Evolutionary conservation across 768 basidiomycete species (phyloP), one percentile per base, ranked within the genome.

Genomic region (Calocera cornea): DNA sequence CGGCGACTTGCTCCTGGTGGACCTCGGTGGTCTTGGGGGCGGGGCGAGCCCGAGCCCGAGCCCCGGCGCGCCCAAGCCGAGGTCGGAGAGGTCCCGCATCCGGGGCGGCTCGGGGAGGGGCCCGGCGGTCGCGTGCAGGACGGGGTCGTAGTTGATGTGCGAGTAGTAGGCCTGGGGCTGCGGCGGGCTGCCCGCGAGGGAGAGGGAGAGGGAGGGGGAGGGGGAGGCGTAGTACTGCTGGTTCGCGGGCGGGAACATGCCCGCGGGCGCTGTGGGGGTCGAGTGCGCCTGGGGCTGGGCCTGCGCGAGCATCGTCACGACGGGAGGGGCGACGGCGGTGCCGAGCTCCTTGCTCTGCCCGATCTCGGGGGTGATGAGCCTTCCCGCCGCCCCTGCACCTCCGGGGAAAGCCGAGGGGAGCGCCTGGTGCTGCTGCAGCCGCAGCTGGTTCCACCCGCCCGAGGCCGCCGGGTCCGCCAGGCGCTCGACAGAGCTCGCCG

Each of bases 41-140:
- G 31, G 47, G 22, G 67, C 27, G 65, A 31, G 12, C 64, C 34
- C 29, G 27, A n/a, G n/a, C n/a, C n/a, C n/a, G n/a, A n/a, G n/a
- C n/a, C n/a, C n/a, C n/a, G n/a, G n/a, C n/a, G n/a, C n/a, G n/a
- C n/a, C n/a, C n/a, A n/a, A n/a, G n/a, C 34, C 24, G 64, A 64
- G 29, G 50, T 41, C n/a, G 67, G 40, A 33, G 69, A 36, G 29
- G 69, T 69, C 24, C 66, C 65, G 68, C 85, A 79, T 60, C 22
- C 54, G 14, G 1, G 88, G 87, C 10, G 87, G 88, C 34, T 84
- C 83, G 33, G 89, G 88, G 68, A 88, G 79, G 60, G 89, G 88
- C 2, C 87, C 87, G 44, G 88, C 88, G 27, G 82, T 88, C 7
- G 87, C 80, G 75, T 90, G 86, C 1, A 86, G 72, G 64, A 83